A percentile compares a stretch with the other conserved stretches of the same genome.
phyloP scores from a whole-genome alignment of 225 moss, liverwort and hornwort genomes.

The Ulota crispa region DNA sequence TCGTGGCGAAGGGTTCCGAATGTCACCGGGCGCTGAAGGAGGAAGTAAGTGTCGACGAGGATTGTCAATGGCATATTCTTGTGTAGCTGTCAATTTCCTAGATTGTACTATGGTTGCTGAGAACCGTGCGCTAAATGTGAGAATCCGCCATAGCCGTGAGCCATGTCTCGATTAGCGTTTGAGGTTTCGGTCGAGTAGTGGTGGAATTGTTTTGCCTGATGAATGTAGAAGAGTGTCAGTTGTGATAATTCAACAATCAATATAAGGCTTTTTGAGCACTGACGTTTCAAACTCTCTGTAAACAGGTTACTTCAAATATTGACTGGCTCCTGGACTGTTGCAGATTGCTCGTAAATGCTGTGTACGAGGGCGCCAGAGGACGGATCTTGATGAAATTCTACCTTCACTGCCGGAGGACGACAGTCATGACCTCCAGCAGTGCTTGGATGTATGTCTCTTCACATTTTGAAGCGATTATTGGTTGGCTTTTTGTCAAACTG shows the following conservation, averaged over 20 bases:
- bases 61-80: not conserved
- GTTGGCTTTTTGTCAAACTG: not conserved
- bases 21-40: not conserved
- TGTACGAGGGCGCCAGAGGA: not conserved
- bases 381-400: accelerated
- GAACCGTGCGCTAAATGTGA: not conserved
- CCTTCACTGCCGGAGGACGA: not conserved
- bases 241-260: not conserved
- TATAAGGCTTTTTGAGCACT: not conserved
- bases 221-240: not conserved
- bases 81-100: not conserved
- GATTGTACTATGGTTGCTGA: not conserved
- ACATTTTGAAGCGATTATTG: not conserved
- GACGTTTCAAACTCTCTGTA: not conserved
- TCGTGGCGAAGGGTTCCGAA: accelerated
- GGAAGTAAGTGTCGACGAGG: not conserved
- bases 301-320: not conserved
- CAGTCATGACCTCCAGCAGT: too few species aligned
- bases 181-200: not conserved
- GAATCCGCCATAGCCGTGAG: not conserved
- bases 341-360: not conserved
- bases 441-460: not conserved
- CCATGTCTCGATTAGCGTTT: not conserved
- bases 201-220: not conserved
- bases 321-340: not conserved